Evolutionary conservation across 2,329 filamentous ascomycete species (phyloP).

Genomic region (Pyrenophora graminea): DNA sequence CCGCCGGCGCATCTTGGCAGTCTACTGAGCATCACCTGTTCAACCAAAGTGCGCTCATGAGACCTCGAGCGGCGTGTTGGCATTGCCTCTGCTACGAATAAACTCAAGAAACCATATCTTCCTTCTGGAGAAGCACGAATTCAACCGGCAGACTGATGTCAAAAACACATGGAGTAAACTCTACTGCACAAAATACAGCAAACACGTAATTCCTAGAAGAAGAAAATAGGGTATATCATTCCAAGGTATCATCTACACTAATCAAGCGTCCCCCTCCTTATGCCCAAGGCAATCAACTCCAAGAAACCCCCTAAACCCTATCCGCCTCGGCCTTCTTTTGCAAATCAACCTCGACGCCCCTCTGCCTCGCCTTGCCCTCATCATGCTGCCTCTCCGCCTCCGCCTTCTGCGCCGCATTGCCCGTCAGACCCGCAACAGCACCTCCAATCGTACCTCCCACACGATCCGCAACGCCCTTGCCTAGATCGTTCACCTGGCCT

Average conservation of each 20-base stretch:
- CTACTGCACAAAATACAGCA: neutral
- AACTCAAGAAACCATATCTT: too few relatives aligned
- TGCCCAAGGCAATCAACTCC: neutral
- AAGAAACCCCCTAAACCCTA: neutral
- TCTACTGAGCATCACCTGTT: neutral
- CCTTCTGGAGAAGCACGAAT: too few relatives aligned
- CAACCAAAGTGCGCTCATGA: too few relatives aligned
- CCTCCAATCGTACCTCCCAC: conserved; percentile 72
- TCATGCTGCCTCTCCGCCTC: conserved; percentile 74
- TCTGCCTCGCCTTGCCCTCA: conserved; percentile 79
- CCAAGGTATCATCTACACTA: conserved; percentile 1
- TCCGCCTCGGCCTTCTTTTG: conserved; percentile 63
- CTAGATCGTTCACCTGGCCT: conserved; percentile 77
- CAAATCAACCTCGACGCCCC: conserved; percentile 80
- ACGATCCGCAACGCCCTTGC: conserved; percentile 61
- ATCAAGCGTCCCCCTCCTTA: neutral
- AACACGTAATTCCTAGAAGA: neutral
- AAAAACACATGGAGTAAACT: neutral
- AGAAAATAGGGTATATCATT: conserved; percentile 4
- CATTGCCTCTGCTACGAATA: too few relatives aligned
- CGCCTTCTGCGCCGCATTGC: conserved; percentile 67
- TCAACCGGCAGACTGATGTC: too few relatives aligned
- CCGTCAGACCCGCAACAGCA: conserved; percentile 72
- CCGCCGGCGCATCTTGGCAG: conserved; percentile 2
- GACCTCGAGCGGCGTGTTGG: too few relatives aligned